Conservation (phyloP, 495 filamentous ascomycete genomes). For the Pseudomonodictys pantanalensis region DNA sequence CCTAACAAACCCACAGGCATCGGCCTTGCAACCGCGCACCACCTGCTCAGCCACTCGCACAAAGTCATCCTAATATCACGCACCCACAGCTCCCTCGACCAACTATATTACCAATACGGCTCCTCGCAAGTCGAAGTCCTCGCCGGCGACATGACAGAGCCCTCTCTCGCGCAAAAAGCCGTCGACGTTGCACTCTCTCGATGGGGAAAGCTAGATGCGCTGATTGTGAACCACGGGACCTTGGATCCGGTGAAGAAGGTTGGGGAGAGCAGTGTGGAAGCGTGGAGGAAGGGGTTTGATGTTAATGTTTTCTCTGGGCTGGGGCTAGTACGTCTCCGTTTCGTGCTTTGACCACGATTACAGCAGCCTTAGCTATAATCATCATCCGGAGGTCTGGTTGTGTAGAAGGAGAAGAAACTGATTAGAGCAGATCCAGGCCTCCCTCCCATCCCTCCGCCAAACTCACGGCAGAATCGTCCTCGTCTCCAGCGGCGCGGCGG, state of each 20-base stretch:
- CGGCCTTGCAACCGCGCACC: slow-evolving; percentile 71
- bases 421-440: slow-evolving; percentile 61
- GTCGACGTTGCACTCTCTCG: slow-evolving; percentile 60
- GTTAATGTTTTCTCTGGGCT: slow-evolving; percentile 81
- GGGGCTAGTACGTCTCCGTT: slow-evolving; percentile 60
- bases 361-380: background rate
- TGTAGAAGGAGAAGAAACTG: slow-evolving; percentile 1
- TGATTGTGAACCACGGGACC: slow-evolving; percentile 86
- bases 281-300: slow-evolving; percentile 76
- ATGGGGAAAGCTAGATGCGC: slow-evolving; percentile 73
- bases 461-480: slow-evolving; percentile 42
- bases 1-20: slow-evolving; percentile 59
- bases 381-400: background rate
- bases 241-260: slow-evolving; percentile 75
- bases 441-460: slow-evolving; percentile 67
- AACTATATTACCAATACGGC: slow-evolving; percentile 60
- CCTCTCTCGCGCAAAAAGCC: slow-evolving; percentile 58
- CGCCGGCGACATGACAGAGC: slow-evolving; percentile 71
- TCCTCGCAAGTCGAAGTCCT: slow-evolving; percentile 65
- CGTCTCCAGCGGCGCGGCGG: slow-evolving; percentile 38
- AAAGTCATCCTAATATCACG: slow-evolving; percentile 77
- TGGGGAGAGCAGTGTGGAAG: slow-evolving; percentile 58
- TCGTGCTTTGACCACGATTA: background rate
- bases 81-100: slow-evolving; percentile 60
- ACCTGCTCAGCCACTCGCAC: slow-evolving; percentile 64